Conservation (phyloP, 2,329 filamentous ascomycete genomes). For the Claviceps citrina region DNA sequence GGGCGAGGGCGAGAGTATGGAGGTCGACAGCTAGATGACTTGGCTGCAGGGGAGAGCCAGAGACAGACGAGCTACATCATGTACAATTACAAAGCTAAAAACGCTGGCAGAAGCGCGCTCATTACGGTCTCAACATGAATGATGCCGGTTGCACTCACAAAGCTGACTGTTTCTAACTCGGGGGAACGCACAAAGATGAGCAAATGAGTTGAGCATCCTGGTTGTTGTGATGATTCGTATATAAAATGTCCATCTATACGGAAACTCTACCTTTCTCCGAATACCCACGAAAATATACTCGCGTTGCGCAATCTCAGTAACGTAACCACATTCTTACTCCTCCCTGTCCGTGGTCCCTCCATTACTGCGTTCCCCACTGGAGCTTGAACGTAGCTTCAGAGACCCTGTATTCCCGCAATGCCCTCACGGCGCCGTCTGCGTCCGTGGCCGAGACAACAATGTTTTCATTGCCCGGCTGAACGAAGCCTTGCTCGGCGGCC, state of each 20-base stretch:
- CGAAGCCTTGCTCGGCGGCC: conserved; percentile 62
- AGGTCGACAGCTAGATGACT: conserved; percentile 21
- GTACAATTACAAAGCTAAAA: conserved; percentile 17
- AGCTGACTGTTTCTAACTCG: no score
- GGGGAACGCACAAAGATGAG: no score
- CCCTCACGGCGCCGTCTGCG: conserved; percentile 55
- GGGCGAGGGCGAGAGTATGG: conserved; percentile 15
- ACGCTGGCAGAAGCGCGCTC: conserved; percentile 9
- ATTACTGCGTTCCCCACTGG: conserved; percentile 58
- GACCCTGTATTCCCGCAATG: conserved; percentile 58
- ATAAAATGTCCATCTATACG: no score
- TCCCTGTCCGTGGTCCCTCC: not conserved
- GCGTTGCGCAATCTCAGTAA: no score
- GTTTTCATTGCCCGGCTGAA: conserved; percentile 50
- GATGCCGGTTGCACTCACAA: no score
- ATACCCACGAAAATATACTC: no score
- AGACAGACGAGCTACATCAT: conserved; percentile 16
- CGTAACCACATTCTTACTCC: no score
- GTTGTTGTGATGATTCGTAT: no score
- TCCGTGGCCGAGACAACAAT: conserved; percentile 67
- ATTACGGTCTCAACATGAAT: not conserved
- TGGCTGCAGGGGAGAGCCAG: not conserved
- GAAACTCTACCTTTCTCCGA: no score
- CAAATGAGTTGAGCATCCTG: no score
- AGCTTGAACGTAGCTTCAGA: conserved; percentile 64